Base-by-base conservation (phyloP, 176 grass and related monocot species). In the barley (Hordeum vulgare) region DNA sequence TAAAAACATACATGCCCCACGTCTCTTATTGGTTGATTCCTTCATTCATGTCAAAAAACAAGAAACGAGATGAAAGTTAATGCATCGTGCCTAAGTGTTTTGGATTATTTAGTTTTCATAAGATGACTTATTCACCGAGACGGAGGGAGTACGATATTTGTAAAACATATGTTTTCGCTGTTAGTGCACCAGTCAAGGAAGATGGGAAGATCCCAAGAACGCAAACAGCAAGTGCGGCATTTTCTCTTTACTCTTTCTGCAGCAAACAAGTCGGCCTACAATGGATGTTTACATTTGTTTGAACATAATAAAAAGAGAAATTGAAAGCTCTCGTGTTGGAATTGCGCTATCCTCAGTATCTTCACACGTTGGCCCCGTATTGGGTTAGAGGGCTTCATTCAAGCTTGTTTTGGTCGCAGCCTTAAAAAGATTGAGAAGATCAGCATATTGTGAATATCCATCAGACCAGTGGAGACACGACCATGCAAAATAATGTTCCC, bases 321-420 rank as follows among this genome's bases (percentile, higher is more conserved):
- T 0, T 26, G 39, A 0, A 58, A 26, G 34, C 8, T 26, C 39
- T 71, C 42, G 11, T 47, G 44, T 47, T 47, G 44, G 44, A 47
- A 47, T 37, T 39, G 9, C 25, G 41, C 39, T 23, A 45, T 71
- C 34, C 10, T 64, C 27, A 8, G 2, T 39, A n/a, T 82, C 15
- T 77, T 33, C 5, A 25, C 73, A 28, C 54, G n/a, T 61, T 28
- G 21, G n/a, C 47, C 29, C 17, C 58, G 14, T 28, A 47, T 58
- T 59, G 11, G 47, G 80, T 45, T 87, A 81, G 35, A 26, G 71
- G 34, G 71, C 57, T 84, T 74, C 29, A 71, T 76, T 75, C 87
- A 47, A 36, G 80, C 60, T 80, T 77, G 87, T 56, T 89, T 90
- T 80, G 85, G 36, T 88, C 86, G 88, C 24, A 97, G 88, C 79